Percentiles rank a stretch among this genome's conserved stretches.
phyloP scores from a whole-genome alignment of 768 basidiomycete species.

The Inosperma sp. region DNA sequence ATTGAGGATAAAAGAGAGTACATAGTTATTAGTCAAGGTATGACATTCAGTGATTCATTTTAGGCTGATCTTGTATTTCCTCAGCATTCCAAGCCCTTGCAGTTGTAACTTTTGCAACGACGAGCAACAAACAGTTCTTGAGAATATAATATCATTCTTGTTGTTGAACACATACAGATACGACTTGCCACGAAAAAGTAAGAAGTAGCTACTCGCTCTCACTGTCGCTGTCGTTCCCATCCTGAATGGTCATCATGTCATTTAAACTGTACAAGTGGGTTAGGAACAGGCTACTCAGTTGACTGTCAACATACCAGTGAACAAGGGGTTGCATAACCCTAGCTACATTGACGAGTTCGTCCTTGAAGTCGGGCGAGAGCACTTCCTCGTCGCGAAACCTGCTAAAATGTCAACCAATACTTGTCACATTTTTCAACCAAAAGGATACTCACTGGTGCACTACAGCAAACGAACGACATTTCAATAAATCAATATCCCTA shows the following conservation, averaged over 20 bases:
- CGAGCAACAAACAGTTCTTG: too few relatives aligned
- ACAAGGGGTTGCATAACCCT: constrained; percentile 68
- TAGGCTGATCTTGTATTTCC: too few relatives aligned
- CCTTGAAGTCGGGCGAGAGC: constrained; percentile 58
- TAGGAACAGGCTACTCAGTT: neutral
- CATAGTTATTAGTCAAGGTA: too few relatives aligned
- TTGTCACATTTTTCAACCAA: neutral
- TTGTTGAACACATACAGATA: too few relatives aligned
- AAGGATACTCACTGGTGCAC: constrained; percentile 45
- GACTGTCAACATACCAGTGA: constrained; percentile 54
- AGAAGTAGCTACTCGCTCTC: too few relatives aligned
- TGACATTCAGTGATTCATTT: too few relatives aligned
- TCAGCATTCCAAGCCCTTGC: too few relatives aligned
- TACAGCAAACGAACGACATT: constrained; percentile 75
- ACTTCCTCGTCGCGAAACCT: constrained; percentile 79
- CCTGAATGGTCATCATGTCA: constrained; percentile 60
- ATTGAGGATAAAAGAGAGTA: too few relatives aligned
- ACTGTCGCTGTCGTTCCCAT: constrained; percentile 28
- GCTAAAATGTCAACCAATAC: neutral
- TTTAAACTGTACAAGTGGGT: constrained; percentile 48
- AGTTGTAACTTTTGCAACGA: too few relatives aligned
- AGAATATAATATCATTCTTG: too few relatives aligned
- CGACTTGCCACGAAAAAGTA: too few relatives aligned
- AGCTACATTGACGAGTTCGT: constrained; percentile 52
- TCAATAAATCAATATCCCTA: constrained; percentile 89